Base-by-base conservation (phyloP, 257 asterid genomes). In the Fraxinus anomala region DNA sequence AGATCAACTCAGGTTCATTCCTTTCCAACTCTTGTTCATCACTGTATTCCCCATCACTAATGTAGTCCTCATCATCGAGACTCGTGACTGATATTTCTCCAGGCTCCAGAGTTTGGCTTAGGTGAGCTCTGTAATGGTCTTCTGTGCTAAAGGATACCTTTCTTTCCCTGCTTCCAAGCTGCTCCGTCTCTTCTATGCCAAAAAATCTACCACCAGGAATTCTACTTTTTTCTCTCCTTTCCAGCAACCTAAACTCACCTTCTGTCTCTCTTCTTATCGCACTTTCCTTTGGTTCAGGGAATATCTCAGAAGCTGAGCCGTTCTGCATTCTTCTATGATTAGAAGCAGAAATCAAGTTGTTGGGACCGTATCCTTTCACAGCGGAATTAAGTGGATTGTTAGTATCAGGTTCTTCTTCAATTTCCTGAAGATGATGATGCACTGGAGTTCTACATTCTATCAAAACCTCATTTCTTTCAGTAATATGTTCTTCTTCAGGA, bases 231-330 rank as follows among this genome's bases (percentile, higher is more conserved):
- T 96, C 98, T 56, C 99, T 91, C 90, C 99, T 89, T 80, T 91
- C 99, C 68, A 94, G 84, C 44, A 96, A 85, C 78, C 98, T 84
- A 84, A 94, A 96, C 68, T 92, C 99, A n/a, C 99, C 99, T 83
- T 94, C 99, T 10, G 99, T 93, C 85, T 96, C 99, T 83, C 98
- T 84, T 83, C 98, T 90, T 85, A 96, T 94, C 17, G 98, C 97
- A 77, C 97, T 95, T 82, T 90, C 98, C 85, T 91, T 92, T 13
- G 81, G 63, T 81, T 91, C 97, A 1, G 82, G 80, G 70, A 75
- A 82, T 59, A 83, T 73, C 82, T 89, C 91, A 56, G 91, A 83
- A 28, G 79, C 76, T 47, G 86, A 84, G 40, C 89, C 92, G 80
- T 91, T 89, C 68, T 70, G 87, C 74, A 63, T 69, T 51, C 61